Base-by-base conservation (phyloP, 73 alveolate species). In the Paramecium primaurelia region DNA sequence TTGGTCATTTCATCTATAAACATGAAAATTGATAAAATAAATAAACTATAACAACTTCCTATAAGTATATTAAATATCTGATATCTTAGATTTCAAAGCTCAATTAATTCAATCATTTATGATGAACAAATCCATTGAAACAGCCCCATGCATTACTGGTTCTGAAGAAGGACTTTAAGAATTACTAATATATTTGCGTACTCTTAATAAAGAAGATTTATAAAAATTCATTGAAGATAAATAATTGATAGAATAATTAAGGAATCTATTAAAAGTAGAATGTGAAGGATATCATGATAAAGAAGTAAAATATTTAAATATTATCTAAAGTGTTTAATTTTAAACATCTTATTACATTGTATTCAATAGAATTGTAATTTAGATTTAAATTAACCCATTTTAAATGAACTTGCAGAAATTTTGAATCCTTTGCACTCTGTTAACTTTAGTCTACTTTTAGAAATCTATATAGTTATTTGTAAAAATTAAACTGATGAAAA, bases 261-360 rank as follows among this genome's bases (percentile, higher is more conserved):
- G 75, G n/a, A 44, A 80, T 18, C 26, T 80, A 45, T 80, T 30
- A 25, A 22, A 22, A 6, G 20, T 25, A 9, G 71, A 80, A 44
- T 80, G 91, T 20, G 91, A 80, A 80, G 91, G 91, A 44, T 64
- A 80, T 80, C 91, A 80, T 22, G 91, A 80, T 18, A 80, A 80
- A 47, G 91, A 80, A 49, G 88, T 75, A 54, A 75, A 12, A 16
- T n/a, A 37, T n/a, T 11, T n/a, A 75, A 4, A 16, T 34, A 38
- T 22, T n/a, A 12, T n/a, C 34, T 18, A n/a, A 54, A 75, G 88
- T 80, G 91, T 42, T 36, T 80, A 26, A 80, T 80, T 6, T 80
- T 80, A 36, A 80, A 80, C 22, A 80, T 80, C 12, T 10, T 80
- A 22, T 47, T 80, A 16, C 58, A 8, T 22, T 45, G 71, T 18